Evolutionary conservation across 352 stramenopile genomes (phyloP).

Genomic region (Saprolegnia parasitica): DNA sequence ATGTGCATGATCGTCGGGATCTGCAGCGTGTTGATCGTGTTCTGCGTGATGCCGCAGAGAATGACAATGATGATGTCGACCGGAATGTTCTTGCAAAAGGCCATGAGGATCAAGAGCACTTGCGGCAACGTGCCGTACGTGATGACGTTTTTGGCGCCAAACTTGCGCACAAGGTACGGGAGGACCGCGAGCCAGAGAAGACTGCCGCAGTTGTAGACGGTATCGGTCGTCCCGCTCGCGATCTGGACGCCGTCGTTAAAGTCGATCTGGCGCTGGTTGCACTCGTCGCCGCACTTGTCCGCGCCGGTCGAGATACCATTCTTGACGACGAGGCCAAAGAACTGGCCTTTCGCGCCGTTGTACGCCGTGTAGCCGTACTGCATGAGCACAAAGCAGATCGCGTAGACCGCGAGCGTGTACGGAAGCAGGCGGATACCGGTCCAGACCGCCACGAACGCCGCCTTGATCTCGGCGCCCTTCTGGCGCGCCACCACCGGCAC

Average conservation of each 20-base stretch:
- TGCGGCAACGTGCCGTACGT: conserved; percentile 45
- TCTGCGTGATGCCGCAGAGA: conserved; percentile 43
- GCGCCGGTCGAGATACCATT: conserved; percentile 41
- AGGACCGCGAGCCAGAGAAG: conserved; percentile 47
- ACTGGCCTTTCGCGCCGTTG: conserved; percentile 61
- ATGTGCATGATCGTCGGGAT: conserved; percentile 17
- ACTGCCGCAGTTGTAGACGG: conserved; percentile 50
- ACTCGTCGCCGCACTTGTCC: conserved; percentile 40
- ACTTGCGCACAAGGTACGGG: conserved; percentile 41
- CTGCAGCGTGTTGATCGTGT: conserved; percentile 5
- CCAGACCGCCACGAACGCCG: conserved; percentile 46
- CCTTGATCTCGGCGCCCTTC: not conserved
- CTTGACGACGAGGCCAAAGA: conserved; percentile 58
- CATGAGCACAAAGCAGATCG: conserved; percentile 48
- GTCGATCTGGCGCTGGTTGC: conserved; percentile 34
- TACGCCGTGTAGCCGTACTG: conserved; percentile 60
- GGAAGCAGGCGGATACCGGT: conserved; percentile 43
- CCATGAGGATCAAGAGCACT: conserved; percentile 48
- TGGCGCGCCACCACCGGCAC: conserved; percentile 12
- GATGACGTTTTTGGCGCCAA: conserved; percentile 46
- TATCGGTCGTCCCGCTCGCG: conserved; percentile 43
- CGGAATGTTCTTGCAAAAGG: conserved; percentile 40
- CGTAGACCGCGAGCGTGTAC: conserved; percentile 41
- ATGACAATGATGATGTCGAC: conserved; percentile 49
- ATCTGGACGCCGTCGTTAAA: conserved; percentile 56